Base-by-base conservation (phyloP, 75 land plant genomes). In the Picea glauca region DNA sequence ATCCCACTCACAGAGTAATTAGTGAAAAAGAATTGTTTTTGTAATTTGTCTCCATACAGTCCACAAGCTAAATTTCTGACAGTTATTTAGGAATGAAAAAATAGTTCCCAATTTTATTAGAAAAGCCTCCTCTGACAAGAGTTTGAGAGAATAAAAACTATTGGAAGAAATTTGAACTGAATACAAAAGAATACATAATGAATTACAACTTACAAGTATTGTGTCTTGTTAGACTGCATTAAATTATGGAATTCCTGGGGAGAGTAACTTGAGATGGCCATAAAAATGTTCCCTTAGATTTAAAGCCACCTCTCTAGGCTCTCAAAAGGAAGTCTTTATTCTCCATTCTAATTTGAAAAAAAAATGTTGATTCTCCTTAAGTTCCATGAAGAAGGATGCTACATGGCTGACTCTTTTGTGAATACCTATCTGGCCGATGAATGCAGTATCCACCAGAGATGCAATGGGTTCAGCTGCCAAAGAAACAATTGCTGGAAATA, bases 381-480 rank as follows among this genome's bases (percentile, higher is more conserved):
- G 26, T 30, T 13, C 18, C 32, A 67, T 67, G 72, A 67, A 66
- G 33, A 2, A 66, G 46, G 5, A 18, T 67, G 1, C 38, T 18
- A 3, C 20, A 68, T 11, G 9, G 9, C 21, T 68, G 18, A 7
- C 32, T 68, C 46, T 40, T 68, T 9, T 40, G 73, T 3, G 33
- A 33, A 67, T 38, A 33, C 72, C 72, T 35, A 13, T 67, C 35
- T 67, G 72, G 18, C 15, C 72, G 38, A 67, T 67, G 20, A 67
- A 67, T 30, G 32, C 46, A 67, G 38, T 40, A 35, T 95, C 98
- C 89, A 91, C 75, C 72, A 95, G 74, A 58, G 87, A 93, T 50
- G 98, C 89, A 60, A 93, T 35, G 14, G 96, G 95, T 23, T 95
- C 98, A 80, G 90, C 57, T 35, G 98, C 98, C 60, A 93, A 96